Evolutionary conservation across 2,329 filamentous ascomycete species (phyloP).

Genomic region (Cadophora sp.): DNA sequence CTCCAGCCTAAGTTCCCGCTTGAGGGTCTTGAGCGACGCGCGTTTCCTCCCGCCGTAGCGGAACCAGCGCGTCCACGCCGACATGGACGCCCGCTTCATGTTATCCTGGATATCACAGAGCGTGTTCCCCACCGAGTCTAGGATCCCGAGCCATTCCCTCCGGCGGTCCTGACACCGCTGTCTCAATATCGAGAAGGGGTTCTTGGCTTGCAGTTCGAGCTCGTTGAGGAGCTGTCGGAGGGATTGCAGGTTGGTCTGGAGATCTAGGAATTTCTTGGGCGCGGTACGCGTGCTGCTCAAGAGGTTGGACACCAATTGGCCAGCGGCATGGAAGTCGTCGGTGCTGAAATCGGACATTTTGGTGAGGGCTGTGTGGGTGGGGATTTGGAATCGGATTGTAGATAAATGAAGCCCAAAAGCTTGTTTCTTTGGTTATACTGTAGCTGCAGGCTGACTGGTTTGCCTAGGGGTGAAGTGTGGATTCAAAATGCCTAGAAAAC

Average conservation of each 20-base stretch:
- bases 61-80: slow-evolving; percentile 2
- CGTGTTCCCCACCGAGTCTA: slow-evolving; percentile 13
- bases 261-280: slow-evolving; percentile 5
- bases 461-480: neutral
- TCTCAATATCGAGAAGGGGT: slow-evolving; percentile 10
- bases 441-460: neutral
- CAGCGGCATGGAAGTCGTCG: slow-evolving; percentile 7
- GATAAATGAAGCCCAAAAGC: neutral
- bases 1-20: slow-evolving; percentile 5
- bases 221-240: slow-evolving; percentile 7
- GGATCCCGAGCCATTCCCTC: slow-evolving; percentile 16
- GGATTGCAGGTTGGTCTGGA: neutral
- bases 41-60: slow-evolving; percentile 7
- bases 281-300: neutral
- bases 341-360: slow-evolving; percentile 10
- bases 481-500: neutral
- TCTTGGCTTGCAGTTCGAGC: slow-evolving; percentile 14
- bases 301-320: neutral
- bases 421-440: neutral
- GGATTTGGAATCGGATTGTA: too few species aligned
- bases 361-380: neutral
- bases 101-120: slow-evolving; percentile 18
- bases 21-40: neutral
- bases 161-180: slow-evolving; percentile 19
- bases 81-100: neutral